Conservation (phyloP, 2,329 filamentous ascomycete genomes). For the Plectosphaerella plurivora region DNA sequence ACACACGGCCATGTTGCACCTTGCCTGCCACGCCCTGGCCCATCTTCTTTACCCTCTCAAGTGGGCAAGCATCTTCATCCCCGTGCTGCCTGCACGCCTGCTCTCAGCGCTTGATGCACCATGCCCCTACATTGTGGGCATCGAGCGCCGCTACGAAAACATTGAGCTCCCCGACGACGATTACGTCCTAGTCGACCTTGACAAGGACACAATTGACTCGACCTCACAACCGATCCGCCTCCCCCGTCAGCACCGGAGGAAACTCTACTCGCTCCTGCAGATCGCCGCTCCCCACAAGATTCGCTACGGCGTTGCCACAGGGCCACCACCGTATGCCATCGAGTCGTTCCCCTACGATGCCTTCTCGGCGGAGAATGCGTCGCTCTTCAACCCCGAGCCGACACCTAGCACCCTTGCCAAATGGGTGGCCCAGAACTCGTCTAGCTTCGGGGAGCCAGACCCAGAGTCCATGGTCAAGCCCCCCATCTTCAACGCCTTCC, state of each 20-base stretch:
- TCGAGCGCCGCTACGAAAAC: conserved; percentile 86
- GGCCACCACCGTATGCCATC: conserved; percentile 86
- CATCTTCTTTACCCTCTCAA: conserved; percentile 85
- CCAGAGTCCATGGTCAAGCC: conserved; percentile 45
- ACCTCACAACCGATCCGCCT: conserved; percentile 73
- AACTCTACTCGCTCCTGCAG: conserved; percentile 83
- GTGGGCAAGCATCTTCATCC: conserved; percentile 94
- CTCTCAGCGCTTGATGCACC: conserved; percentile 90
- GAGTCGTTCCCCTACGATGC: conserved; percentile 89
- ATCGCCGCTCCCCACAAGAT: conserved; percentile 85
- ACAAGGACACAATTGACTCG: conserved; percentile 84
- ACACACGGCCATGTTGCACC: conserved; percentile 92
- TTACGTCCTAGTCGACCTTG: conserved; percentile 90
- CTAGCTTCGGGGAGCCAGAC: conserved; percentile 71
- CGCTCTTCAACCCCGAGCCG: conserved; percentile 71
- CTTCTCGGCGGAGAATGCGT: conserved; percentile 81
- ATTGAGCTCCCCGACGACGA: conserved; percentile 89
- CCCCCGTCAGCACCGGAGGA: conserved; percentile 84
- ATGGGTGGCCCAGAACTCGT: conserved; percentile 85
- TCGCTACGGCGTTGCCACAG: conserved; percentile 79
- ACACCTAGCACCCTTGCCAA: conserved; percentile 71
- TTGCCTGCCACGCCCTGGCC: conserved; percentile 82
- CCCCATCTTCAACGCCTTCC: conserved; percentile 87
- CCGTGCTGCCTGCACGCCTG: conserved; percentile 79
- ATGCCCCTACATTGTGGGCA: conserved; percentile 94